Conservation (phyloP, 2,329 filamentous ascomycete genomes). For the Didymella pinodella region DNA sequence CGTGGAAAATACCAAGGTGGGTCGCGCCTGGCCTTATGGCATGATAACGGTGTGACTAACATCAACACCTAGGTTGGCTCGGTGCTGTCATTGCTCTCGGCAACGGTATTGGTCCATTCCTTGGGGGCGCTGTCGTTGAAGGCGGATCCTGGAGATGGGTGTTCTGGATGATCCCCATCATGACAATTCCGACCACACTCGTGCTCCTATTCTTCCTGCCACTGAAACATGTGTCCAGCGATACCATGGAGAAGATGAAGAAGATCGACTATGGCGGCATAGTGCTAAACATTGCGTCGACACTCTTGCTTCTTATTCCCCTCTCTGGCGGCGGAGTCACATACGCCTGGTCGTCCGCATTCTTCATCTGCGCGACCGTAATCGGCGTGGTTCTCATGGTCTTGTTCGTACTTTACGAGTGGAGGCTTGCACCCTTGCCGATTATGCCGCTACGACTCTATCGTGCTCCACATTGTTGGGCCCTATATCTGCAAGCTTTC, state of each 20-base stretch:
- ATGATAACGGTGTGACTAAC: constrained; percentile 1
- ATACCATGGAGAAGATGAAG: constrained; percentile 58
- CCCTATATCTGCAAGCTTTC: constrained; percentile 66
- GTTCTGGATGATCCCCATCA: constrained; percentile 48
- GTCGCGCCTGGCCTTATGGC: not conserved
- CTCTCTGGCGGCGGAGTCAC: constrained; percentile 68
- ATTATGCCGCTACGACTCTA: constrained; percentile 68
- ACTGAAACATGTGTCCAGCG: constrained; percentile 56
- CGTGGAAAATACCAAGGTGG: constrained; percentile 51
- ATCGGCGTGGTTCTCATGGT: constrained; percentile 58
- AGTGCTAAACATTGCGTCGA: constrained; percentile 62
- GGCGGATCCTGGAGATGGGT: constrained; percentile 55
- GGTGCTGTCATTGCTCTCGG: constrained; percentile 36
- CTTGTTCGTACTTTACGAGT: constrained; percentile 63
- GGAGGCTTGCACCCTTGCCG: constrained; percentile 63
- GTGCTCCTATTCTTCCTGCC: constrained; percentile 29
- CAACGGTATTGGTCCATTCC: constrained; percentile 38
- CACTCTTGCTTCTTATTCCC: constrained; percentile 70
- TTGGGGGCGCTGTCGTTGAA: constrained; percentile 45
- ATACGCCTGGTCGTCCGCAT: constrained; percentile 63
- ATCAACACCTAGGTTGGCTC: constrained; percentile 30
- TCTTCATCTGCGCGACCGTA: constrained; percentile 66
- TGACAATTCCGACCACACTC: constrained; percentile 21
- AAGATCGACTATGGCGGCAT: constrained; percentile 69
- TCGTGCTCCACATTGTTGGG: constrained; percentile 60